Percentiles rank a stretch among this genome's conserved stretches.
Conservation (phyloP, 2,329 filamentous ascomycete genomes). For the Xylariales sp. region DNA sequence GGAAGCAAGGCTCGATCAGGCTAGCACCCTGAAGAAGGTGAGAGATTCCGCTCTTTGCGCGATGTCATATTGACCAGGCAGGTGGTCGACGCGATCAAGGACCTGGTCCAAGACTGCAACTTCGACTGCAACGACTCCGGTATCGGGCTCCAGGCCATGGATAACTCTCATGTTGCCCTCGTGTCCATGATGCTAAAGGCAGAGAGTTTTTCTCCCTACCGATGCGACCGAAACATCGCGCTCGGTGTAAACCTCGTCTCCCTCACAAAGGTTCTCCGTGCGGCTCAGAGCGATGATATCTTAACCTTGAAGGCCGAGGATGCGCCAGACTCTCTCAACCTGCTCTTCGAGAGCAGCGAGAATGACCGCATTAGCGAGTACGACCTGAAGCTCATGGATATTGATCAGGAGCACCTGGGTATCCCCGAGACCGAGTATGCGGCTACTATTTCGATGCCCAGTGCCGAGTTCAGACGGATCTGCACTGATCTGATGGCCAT, state of each 20-base stretch:
- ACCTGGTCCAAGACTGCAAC: slow-evolving; percentile 99
- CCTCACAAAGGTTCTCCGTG: slow-evolving; percentile 93
- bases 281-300: slow-evolving; percentile 89
- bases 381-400: slow-evolving; percentile 99
- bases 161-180: slow-evolving; percentile 98
- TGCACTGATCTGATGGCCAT: slow-evolving; percentile 86
- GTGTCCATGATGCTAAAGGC: slow-evolving; percentile 99
- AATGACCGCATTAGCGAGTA: slow-evolving; percentile 96
- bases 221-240: slow-evolving; percentile 98
- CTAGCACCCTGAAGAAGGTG: slow-evolving; percentile 91
- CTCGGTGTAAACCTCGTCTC: slow-evolving; percentile 96
- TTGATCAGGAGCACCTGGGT: slow-evolving; percentile 98
- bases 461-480: slow-evolving; percentile 87
- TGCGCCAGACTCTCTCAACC: slow-evolving; percentile 89
- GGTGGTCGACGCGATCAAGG: slow-evolving; percentile 99
- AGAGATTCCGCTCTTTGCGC: too few species aligned
- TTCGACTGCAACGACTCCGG: slow-evolving; percentile 99
- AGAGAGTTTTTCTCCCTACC: slow-evolving; percentile 89
- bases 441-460: slow-evolving; percentile 84
- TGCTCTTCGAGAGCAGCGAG: slow-evolving; percentile 87
- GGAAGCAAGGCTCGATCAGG: slow-evolving; percentile 96
- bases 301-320: slow-evolving; percentile 97
- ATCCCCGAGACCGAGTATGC: slow-evolving; percentile 99
- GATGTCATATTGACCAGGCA: slow-evolving; percentile 36
- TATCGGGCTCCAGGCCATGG: slow-evolving; percentile 98